A percentile compares a stretch with the other conserved stretches of the same genome.
These are phyloP conservation scores for Syncephalastrum sp. DNA, from an alignment of 371 early-diverging fungal genomes.

Conservation along the genomic window DNA sequence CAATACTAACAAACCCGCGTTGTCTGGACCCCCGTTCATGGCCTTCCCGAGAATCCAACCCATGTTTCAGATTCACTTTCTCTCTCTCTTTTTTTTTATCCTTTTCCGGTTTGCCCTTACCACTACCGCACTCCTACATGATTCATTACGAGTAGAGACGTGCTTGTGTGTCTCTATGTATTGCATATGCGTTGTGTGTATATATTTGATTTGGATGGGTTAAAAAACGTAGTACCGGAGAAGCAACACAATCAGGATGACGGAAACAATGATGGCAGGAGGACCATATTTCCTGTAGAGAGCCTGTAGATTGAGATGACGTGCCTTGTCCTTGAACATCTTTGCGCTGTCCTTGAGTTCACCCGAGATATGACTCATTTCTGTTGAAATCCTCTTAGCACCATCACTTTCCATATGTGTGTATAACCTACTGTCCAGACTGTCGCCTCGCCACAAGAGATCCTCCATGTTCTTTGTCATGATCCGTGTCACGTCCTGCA, in stretches of 20 bases:
- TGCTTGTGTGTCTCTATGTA: too few species aligned
- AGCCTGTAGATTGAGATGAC: constrained; percentile 82
- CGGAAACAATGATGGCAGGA: constrained; percentile 72
- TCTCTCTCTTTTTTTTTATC: not conserved
- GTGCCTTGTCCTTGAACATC: constrained; percentile 60
- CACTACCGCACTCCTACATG: constrained; percentile 48
- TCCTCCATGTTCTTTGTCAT: constrained; percentile 99
- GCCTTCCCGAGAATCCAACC: too few species aligned
- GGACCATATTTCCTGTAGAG: constrained; percentile 95
- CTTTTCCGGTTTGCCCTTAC: not conserved
- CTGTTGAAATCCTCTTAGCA: constrained; percentile 4
- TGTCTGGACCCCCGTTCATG: too few species aligned
- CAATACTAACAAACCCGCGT: constrained; percentile 1
- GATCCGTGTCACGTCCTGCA: constrained; percentile 94
- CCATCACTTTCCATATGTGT: too few species aligned
- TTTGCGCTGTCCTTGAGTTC: constrained; percentile 55
- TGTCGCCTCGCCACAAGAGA: constrained; percentile 90
- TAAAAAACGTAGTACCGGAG: constrained; percentile 72
- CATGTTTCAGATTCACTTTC: too few species aligned
- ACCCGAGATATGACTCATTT: constrained; percentile 53
- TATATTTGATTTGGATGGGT: constrained; percentile 1
- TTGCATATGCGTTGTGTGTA: too few species aligned
- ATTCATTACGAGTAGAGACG: too few species aligned
- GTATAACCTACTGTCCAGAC: constrained; percentile 65
- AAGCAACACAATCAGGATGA: constrained; percentile 80